Conservation (phyloP, 2,329 filamentous ascomycete genomes). For the Pseudogymnoascus sp. region DNA sequence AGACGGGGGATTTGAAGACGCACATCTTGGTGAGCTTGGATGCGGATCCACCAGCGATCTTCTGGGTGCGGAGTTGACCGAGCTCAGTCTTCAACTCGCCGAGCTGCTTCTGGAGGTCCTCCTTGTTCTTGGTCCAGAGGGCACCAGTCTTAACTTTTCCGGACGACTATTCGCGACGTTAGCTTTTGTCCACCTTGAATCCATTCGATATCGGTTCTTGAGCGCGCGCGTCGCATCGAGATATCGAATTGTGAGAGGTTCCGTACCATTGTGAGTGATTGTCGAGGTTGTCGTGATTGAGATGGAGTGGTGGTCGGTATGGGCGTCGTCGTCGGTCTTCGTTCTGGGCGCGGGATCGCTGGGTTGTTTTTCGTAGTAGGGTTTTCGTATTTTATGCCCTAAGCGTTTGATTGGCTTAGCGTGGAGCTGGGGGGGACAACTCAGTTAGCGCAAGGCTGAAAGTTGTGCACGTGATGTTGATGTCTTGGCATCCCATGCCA, state of each 20-base stretch:
- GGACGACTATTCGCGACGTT: slow-evolving; percentile 44
- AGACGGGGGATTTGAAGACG: slow-evolving; percentile 34
- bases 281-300: slow-evolving; percentile 20
- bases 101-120: slow-evolving; percentile 93
- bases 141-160: slow-evolving; percentile 85
- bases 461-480: not conserved
- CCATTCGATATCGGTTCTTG: not conserved
- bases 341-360: slow-evolving; percentile 11
- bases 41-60: slow-evolving; percentile 86
- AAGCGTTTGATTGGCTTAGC: slow-evolving; percentile 2
- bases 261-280: slow-evolving; percentile 31
- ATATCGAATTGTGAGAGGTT: slow-evolving; percentile 4
- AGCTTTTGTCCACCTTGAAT: slow-evolving; percentile 18
- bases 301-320: slow-evolving; percentile 23
- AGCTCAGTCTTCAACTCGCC: slow-evolving; percentile 94
- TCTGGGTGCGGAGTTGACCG: slow-evolving; percentile 93
- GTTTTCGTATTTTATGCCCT: slow-evolving; percentile 11
- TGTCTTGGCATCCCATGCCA: slow-evolving; percentile 2
- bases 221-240: not conserved
- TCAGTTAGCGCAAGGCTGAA: slow-evolving; percentile 7
- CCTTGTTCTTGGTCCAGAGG: slow-evolving; percentile 99
- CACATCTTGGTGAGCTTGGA: slow-evolving; percentile 98
- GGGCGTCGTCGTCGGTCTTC: slow-evolving; percentile 20
- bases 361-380: slow-evolving; percentile 10
- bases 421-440: not conserved